These are phyloP conservation scores for Hypoxylon sp. DNA, from an alignment of 2,329 filamentous ascomycete species.

Conservation along the genomic window DNA sequence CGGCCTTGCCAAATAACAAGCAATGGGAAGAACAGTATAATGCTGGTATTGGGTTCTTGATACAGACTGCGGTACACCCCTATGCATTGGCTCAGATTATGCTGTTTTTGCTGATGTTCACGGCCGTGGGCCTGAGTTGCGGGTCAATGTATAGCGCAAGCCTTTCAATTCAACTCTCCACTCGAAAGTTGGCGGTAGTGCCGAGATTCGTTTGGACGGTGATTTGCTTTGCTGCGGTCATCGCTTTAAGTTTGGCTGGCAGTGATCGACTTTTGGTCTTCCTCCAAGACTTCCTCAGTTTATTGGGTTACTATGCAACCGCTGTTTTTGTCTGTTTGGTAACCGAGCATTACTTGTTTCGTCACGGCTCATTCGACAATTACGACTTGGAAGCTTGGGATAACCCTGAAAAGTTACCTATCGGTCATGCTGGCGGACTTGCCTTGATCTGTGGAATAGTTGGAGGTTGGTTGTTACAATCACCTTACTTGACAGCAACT, in stretches of 20 bases:
- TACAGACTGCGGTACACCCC: constrained; percentile 62
- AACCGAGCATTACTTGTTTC: constrained; percentile 64
- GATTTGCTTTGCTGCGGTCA: constrained; percentile 61
- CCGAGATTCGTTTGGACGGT: constrained; percentile 65
- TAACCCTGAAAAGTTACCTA: constrained; percentile 58
- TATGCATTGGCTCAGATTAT: constrained; percentile 61
- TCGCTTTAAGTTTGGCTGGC: constrained; percentile 61
- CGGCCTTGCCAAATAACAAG: constrained; percentile 58
- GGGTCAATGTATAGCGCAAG: constrained; percentile 60
- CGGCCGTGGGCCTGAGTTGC: constrained; percentile 62
- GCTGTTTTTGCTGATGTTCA: constrained; percentile 57
- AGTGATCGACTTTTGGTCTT: constrained; percentile 61
- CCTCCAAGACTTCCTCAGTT: constrained; percentile 63
- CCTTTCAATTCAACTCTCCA: constrained; percentile 59
- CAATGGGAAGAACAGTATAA: constrained; percentile 60
- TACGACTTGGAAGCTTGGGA: constrained; percentile 67
- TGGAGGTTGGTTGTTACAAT: constrained; percentile 56
- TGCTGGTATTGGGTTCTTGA: constrained; percentile 60
- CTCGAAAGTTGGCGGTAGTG: constrained; percentile 59
- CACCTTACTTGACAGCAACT: constrained; percentile 12
- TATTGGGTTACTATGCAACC: constrained; percentile 68
- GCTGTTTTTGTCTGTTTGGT: constrained; percentile 65
- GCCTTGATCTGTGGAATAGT: constrained; percentile 63
- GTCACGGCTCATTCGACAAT: constrained; percentile 58
- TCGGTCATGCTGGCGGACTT: constrained; percentile 60